Evolutionary conservation across 441 rosid genomes (phyloP).

Genomic region (Corymbia citriodora): DNA sequence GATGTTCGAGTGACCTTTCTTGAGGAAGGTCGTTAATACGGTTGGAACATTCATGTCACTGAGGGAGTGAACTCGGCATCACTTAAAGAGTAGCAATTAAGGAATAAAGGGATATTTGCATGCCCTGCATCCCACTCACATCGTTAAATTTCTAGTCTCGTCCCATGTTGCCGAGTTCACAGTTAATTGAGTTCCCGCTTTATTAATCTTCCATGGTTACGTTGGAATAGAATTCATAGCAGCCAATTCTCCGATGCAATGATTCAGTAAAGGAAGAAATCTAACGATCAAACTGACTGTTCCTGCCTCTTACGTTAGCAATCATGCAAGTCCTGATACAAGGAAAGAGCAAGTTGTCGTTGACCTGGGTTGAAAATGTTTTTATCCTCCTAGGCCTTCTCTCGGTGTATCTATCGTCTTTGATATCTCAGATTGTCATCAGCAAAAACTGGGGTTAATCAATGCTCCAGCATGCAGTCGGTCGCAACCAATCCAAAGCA

Average conservation of each 20-base stretch:
- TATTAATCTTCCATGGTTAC: background rate
- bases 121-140: background rate
- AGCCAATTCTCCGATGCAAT: background rate
- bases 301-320: slow-evolving; percentile 7
- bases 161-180: background rate
- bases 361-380: background rate
- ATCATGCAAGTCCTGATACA: background rate
- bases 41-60: background rate
- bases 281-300: background rate
- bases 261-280: background rate
- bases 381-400: background rate
- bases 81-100: background rate
- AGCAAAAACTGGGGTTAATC: slow-evolving; percentile 25
- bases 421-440: slow-evolving; percentile 28
- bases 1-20: background rate
- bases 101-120: background rate
- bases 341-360: background rate
- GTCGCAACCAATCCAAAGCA: slow-evolving; percentile 8
- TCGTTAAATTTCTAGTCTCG: background rate
- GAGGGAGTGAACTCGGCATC: background rate
- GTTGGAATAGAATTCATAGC: background rate
- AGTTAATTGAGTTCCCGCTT: background rate
- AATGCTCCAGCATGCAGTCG: slow-evolving; percentile 20
- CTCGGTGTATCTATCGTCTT: background rate
- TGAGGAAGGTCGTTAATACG: background rate